Evolutionary conservation across 176 grass and related monocot genomes (phyloP).

Genomic region (Oryza meridionalis): DNA sequence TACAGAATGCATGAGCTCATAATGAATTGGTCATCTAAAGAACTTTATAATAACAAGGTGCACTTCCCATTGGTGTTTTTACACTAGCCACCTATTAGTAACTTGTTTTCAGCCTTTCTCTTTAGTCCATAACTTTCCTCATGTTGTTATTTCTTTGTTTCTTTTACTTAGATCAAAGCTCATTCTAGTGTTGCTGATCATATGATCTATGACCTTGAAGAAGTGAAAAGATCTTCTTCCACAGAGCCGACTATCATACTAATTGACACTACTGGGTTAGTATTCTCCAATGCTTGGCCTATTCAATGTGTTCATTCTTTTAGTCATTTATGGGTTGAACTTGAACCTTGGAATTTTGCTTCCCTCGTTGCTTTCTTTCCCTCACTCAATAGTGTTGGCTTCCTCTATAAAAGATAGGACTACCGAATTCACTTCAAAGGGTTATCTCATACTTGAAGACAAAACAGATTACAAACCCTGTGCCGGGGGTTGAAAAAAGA

Average conservation of each 20-base stretch:
- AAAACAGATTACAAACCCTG: too few relatives aligned
- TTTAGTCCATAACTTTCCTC: background rate
- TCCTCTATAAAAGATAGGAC: constrained; percentile 16
- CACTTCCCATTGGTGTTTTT: constrained; percentile 8
- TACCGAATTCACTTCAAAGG: constrained; percentile 16
- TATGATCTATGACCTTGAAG: constrained; percentile 87
- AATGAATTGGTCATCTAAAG: constrained; percentile 97
- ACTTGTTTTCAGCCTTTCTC: background rate
- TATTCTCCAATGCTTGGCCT: constrained; percentile 36
- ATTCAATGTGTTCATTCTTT: constrained; percentile 2
- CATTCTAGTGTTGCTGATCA: constrained; percentile 82
- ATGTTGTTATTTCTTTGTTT: constrained; percentile 5
- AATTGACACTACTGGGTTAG: constrained; percentile 92
- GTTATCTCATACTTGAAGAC: constrained; percentile 3
- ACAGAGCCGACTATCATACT: constrained; percentile 92
- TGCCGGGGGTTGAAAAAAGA: too few relatives aligned
- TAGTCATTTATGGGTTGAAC: background rate
- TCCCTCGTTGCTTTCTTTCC: background rate
- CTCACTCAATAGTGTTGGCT: background rate
- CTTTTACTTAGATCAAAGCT: constrained; percentile 73
- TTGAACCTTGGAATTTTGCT: background rate
- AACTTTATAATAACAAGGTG: constrained; percentile 95
- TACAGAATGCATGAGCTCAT: constrained; percentile 96
- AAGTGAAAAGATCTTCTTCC: constrained; percentile 75
- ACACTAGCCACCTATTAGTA: constrained; percentile 10